Percentiles rank a stretch among this genome's conserved stretches.
phyloP scores from a whole-genome alignment of 495 filamentous ascomycete genomes.

The Letharia columbiana region DNA sequence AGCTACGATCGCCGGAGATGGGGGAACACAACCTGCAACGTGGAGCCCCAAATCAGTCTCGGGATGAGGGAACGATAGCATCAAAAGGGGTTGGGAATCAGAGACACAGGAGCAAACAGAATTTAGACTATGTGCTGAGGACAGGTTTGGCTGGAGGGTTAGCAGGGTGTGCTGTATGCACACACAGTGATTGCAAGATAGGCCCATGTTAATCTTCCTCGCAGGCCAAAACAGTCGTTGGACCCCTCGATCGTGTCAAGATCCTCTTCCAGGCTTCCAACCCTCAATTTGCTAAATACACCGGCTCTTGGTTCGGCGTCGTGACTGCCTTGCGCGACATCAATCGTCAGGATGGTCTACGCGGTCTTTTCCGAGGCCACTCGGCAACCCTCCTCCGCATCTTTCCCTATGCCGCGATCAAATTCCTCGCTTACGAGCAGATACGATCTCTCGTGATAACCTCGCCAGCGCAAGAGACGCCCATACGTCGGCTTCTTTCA shows the following conservation, averaged over 20 bases:
- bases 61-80: constrained; percentile 32
- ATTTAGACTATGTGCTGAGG: constrained; percentile 69
- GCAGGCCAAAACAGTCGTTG: constrained; percentile 94
- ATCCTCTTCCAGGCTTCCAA: constrained; percentile 96
- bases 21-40: constrained; percentile 11
- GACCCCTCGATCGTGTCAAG: constrained; percentile 93
- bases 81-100: constrained; percentile 28
- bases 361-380: constrained; percentile 84
- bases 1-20: constrained; percentile 19
- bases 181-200: not conserved
- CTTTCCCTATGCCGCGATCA: constrained; percentile 95
- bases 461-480: constrained; percentile 63
- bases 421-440: constrained; percentile 96
- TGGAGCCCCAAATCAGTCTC: constrained; percentile 29
- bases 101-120: constrained; percentile 52
- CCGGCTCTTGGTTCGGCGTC: constrained; percentile 76
- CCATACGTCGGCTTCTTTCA: constrained; percentile 63
- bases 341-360: constrained; percentile 58
- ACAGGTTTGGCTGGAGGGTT: constrained; percentile 79
- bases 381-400: constrained; percentile 90
- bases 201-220: constrained; percentile 3
- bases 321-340: constrained; percentile 73
- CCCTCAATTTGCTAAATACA: constrained; percentile 87
- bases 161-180: constrained; percentile 73
- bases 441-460: constrained; percentile 69